A percentile compares a stretch with the other conserved stretches of the same genome.
Evolutionary conservation across 116 monocot species (phyloP).

Genomic region (Papilionanthe hybrid): DNA sequence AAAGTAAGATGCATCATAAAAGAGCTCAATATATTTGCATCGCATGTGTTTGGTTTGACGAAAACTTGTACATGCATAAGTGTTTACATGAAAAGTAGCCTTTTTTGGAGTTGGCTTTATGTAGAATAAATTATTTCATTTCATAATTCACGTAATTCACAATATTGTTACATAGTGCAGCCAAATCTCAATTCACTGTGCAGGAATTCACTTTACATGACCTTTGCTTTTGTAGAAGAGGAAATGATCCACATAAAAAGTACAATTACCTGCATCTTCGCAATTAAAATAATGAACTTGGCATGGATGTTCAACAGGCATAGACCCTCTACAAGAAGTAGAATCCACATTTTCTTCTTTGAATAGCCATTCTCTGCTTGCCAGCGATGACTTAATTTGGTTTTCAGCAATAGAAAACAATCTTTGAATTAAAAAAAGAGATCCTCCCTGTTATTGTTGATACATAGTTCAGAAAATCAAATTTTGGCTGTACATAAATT

Average conservation of each 20-base stretch:
- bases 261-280: constrained; percentile 22
- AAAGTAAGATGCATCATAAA: not conserved
- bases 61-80: not conserved
- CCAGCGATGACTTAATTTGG: constrained; percentile 23
- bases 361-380: constrained; percentile 10
- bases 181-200: not conserved
- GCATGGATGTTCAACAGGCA: constrained; percentile 11
- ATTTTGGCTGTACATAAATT: not conserved
- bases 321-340: constrained; percentile 11
- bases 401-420: constrained; percentile 44
- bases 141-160: not conserved
- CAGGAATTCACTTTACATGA: not conserved
- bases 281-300: constrained; percentile 7
- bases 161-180: not conserved
- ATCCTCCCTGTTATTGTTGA: constrained; percentile 51
- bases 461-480: not conserved
- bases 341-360: constrained; percentile 6
- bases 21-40: not conserved
- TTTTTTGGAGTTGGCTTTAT: not conserved
- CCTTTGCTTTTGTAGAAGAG: not conserved
- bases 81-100: not conserved
- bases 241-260: not conserved
- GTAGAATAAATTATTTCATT: not conserved
- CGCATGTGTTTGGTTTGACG: not conserved
- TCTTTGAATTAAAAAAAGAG: constrained; percentile 64